Percentiles rank a stretch among this genome's conserved stretches.
phyloP scores from a whole-genome alignment of 208 protist species.

The Acanthamoeba culbertsoni region DNA sequence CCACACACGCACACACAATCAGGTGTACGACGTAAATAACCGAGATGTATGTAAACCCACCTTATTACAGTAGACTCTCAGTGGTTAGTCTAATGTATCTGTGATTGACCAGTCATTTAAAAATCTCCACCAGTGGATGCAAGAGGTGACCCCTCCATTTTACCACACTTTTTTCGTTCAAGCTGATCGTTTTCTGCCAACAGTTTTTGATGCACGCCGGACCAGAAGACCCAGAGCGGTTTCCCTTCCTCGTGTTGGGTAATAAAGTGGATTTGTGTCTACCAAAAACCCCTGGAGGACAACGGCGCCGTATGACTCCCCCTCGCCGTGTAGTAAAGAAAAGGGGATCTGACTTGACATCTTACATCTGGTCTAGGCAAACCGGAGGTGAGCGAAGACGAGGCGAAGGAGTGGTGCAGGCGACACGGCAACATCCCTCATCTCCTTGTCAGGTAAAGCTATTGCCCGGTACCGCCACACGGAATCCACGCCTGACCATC shows the following conservation, averaged over 20 bases:
- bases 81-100: neutral
- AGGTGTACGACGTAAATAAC: conserved; percentile 47
- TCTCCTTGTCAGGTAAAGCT: neutral
- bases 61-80: neutral
- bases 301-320: neutral
- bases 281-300: neutral
- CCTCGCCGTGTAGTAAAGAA: neutral
- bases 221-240: conserved; percentile 49
- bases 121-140: neutral
- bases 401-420: conserved; percentile 18
- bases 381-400: neutral
- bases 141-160: neutral
- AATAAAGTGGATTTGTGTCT: conserved; percentile 93
- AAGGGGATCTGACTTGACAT: neutral
- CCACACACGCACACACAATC: neutral
- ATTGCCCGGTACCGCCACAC: neutral
- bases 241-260: conserved; percentile 94
- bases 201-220: conserved; percentile 59
- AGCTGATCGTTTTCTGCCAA: conserved; percentile 12
- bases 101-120: neutral
- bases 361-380: neutral
- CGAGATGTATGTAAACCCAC: neutral
- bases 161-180: neutral
- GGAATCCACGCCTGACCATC: neutral
- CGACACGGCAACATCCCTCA: conserved; percentile 26